Percentiles rank a stretch among this genome's conserved stretches.
Conservation (phyloP, 2,329 filamentous ascomycete species). For the Cladophialophora carrionii region DNA sequence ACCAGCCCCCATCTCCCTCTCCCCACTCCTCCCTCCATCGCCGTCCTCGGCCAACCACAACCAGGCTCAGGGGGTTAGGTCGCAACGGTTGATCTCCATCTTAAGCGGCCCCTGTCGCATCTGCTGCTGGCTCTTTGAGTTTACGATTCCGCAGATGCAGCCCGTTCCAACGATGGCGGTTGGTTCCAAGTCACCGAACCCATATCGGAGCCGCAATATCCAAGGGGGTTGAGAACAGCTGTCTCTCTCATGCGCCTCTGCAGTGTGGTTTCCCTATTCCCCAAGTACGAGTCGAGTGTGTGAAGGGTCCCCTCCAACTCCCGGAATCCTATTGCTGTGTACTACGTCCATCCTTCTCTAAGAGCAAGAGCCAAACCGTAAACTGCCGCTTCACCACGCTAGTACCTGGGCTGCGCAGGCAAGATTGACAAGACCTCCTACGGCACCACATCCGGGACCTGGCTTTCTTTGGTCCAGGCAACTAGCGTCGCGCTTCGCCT, state of each 20-base stretch:
- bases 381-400: background rate
- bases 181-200: background rate
- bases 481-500: background rate
- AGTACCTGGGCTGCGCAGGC: background rate
- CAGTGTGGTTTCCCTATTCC: background rate
- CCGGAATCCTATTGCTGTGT: background rate
- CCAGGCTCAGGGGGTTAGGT: slow-evolving; percentile 3
- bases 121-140: slow-evolving; percentile 6
- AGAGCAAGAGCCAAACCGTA: background rate
- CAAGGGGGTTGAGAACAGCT: background rate
- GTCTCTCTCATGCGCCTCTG: background rate
- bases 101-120: slow-evolving; percentile 14
- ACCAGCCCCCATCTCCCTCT: background rate
- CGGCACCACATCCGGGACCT: background rate
- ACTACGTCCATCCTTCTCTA: background rate
- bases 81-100: slow-evolving; percentile 20
- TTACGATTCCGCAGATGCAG: background rate
- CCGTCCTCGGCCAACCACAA: background rate
- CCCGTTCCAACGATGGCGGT: background rate
- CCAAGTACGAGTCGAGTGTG: background rate
- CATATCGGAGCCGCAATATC: background rate
- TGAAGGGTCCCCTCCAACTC: background rate
- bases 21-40: too few species aligned
- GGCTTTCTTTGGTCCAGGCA: background rate
- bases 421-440: background rate